A percentile compares a stretch with the other conserved stretches of the same genome.
These are phyloP conservation scores for Colletotrichum cereale DNA, from an alignment of 2,329 filamentous ascomycete genomes.

Conservation along the genomic window DNA sequence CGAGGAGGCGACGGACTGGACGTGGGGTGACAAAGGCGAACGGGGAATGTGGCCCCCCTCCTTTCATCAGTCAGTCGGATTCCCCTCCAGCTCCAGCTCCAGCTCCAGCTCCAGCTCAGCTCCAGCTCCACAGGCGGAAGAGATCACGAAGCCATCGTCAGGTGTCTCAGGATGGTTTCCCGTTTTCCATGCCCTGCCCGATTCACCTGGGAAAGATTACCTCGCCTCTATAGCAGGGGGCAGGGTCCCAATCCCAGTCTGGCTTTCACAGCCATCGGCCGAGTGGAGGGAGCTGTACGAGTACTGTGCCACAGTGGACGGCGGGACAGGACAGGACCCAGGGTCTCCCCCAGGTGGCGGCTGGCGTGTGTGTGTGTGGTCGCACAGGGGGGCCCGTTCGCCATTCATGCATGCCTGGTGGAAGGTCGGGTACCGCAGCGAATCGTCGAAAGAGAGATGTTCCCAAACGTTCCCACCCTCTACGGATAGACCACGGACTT, in stretches of 20 bases:
- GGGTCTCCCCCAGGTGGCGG: constrained; percentile 26
- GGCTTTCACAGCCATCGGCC: constrained; percentile 21
- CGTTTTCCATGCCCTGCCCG: constrained; percentile 29
- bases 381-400: constrained; percentile 28
- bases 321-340: constrained; percentile 8
- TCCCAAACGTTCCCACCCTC: background rate
- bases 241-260: background rate
- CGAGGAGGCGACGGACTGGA: constrained; percentile 23
- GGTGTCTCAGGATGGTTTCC: constrained; percentile 38
- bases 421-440: constrained; percentile 22
- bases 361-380: constrained; percentile 20
- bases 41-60: constrained; percentile 15
- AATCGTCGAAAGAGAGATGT: constrained; percentile 15
- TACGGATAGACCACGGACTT: too few relatives aligned
- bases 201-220: constrained; percentile 20
- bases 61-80: constrained; percentile 25
- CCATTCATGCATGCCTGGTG: constrained; percentile 27
- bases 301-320: constrained; percentile 18
- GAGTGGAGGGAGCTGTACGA: constrained; percentile 11
- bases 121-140: constrained; percentile 5
- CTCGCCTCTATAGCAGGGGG: constrained; percentile 23
- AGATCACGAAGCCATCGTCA: constrained; percentile 38
- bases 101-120: constrained; percentile 18
- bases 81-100: constrained; percentile 19
- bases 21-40: constrained; percentile 24